Percentiles rank a stretch among this genome's conserved stretches.
Conservation (phyloP, 2,329 filamentous ascomycete genomes). For the Aspergillus pseudonomiae region DNA sequence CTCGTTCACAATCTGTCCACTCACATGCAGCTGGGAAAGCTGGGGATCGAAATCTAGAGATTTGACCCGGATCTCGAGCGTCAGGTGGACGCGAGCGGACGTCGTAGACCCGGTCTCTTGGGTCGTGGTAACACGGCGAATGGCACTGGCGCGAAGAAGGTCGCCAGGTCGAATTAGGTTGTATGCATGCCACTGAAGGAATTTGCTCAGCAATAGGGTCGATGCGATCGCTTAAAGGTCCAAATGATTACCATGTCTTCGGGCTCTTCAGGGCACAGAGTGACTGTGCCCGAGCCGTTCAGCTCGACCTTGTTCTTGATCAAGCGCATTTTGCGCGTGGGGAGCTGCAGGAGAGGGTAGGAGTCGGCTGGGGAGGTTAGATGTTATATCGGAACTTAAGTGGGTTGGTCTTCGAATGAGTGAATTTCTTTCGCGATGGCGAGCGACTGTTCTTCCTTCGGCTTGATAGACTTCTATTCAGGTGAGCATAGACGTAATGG, state of each 20-base stretch:
- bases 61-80: conserved; percentile 66
- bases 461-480: not conserved
- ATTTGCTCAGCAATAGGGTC: conserved; percentile 10
- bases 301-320: conserved; percentile 69
- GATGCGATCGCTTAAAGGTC: not conserved
- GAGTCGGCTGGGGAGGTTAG: no score
- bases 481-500: not conserved
- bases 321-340: conserved; percentile 58
- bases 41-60: conserved; percentile 71
- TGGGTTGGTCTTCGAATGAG: not conserved
- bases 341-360: not conserved
- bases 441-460: not conserved
- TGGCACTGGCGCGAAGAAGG: conserved; percentile 65
- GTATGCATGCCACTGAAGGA: conserved; percentile 69
- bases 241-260: conserved; percentile 68
- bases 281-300: conserved; percentile 67
- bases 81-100: conserved; percentile 66
- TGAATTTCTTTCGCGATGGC: not conserved
- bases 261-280: conserved; percentile 70
- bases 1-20: conserved; percentile 66
- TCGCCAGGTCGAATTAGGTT: conserved; percentile 71
- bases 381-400: no score
- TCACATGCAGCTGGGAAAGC: conserved; percentile 69
- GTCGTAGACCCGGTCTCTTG: conserved; percentile 62
- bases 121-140: conserved; percentile 67